phyloP scores from a whole-genome alignment of 495 filamentous ascomycete species.

The Stereocaulon alpinum region DNA sequence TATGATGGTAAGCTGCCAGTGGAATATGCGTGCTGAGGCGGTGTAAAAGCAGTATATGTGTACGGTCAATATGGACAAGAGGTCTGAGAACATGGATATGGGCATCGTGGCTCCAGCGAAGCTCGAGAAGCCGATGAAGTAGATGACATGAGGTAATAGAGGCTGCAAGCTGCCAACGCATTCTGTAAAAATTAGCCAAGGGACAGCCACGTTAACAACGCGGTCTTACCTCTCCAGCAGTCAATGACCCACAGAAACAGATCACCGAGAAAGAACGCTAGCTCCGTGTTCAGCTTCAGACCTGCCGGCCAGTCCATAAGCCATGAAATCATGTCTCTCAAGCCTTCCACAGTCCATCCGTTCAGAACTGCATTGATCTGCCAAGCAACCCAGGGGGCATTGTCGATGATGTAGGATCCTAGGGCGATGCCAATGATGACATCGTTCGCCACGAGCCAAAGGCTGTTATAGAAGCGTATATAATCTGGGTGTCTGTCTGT shows the following conservation, averaged over 20 bases:
- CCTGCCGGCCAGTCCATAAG: constrained; percentile 98
- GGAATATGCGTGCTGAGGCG: constrained; percentile 89
- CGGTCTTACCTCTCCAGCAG: constrained; percentile 70
- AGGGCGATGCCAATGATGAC: constrained; percentile 96
- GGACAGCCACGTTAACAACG: background rate
- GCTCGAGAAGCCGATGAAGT: constrained; percentile 86
- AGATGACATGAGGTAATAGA: constrained; percentile 73
- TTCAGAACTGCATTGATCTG: constrained; percentile 70
- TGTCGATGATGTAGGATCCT: constrained; percentile 95
- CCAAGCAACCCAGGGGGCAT: constrained; percentile 71
- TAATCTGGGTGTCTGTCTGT: constrained; percentile 95
- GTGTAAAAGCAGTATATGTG: constrained; percentile 99
- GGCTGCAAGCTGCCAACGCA: constrained; percentile 69
- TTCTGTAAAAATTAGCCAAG: constrained; percentile 33
- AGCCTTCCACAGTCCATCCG: constrained; percentile 77
- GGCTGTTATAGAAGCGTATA: constrained; percentile 96
- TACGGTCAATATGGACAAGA: constrained; percentile 81
- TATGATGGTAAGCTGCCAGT: constrained; percentile 96
- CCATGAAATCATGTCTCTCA: constrained; percentile 87
- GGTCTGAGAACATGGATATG: constrained; percentile 89
- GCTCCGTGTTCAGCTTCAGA: constrained; percentile 89
- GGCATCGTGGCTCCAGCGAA: constrained; percentile 97
- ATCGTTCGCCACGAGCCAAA: constrained; percentile 98
- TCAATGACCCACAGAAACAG: constrained; percentile 97
- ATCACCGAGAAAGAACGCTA: constrained; percentile 86